Percentiles rank a stretch among this genome's conserved stretches.
Evolutionary conservation across 208 protist species (phyloP).

Genomic region (Trichomonas gallinae): DNA sequence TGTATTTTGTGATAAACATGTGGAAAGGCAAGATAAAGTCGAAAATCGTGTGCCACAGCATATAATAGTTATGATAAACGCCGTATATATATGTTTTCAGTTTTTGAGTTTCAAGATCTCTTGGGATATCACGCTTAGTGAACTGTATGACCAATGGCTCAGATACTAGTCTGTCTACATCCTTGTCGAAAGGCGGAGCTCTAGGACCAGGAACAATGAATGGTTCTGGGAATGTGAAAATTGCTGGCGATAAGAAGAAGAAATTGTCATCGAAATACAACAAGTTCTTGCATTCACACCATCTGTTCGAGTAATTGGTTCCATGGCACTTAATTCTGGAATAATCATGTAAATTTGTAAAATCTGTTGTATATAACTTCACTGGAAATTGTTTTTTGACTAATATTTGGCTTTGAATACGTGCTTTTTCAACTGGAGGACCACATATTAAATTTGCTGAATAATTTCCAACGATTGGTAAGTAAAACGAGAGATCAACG

Average conservation of each 20-base stretch:
- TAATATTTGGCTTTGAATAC: not conserved
- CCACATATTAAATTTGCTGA: not conserved
- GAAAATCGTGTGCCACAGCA: not conserved
- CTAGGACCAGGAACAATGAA: not conserved
- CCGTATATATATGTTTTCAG: not conserved
- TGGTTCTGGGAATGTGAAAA: not conserved
- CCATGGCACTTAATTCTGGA: not conserved
- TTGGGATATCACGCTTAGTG: not conserved
- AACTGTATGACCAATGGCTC: not conserved
- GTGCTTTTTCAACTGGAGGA: not conserved
- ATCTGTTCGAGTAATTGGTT: not conserved
- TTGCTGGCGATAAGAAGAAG: not conserved
- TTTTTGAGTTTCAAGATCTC: not conserved
- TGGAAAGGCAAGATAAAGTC: not conserved
- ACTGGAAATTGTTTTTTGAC: not conserved
- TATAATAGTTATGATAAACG: slow-evolving; percentile 1
- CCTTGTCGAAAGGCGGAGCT: not conserved
- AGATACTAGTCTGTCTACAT: not conserved
- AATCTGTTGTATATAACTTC: too few relatives aligned
- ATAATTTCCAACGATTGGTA: not conserved
- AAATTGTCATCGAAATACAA: not conserved
- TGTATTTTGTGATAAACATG: not conserved
- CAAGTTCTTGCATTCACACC: not conserved
- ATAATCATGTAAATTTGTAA: not conserved
- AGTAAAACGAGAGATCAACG: not conserved